phyloP scores from a whole-genome alignment of 257 asterid genomes.

The Linderniella brevidens region DNA sequence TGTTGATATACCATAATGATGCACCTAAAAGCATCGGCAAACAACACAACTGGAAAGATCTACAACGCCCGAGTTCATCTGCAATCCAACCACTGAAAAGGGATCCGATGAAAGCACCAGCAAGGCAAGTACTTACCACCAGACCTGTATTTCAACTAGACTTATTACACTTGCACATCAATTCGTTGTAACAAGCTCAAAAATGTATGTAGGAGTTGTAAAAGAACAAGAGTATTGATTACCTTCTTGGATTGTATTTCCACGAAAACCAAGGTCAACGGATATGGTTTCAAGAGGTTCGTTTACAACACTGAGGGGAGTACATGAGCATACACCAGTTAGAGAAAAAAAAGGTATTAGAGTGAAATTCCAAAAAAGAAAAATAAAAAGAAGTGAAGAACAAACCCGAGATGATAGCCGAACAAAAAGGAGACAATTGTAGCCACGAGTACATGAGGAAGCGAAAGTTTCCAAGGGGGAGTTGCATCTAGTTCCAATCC shows the following conservation, averaged over 20 bases:
- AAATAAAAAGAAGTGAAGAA: conserved; percentile 8
- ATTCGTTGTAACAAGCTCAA: not conserved
- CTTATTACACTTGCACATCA: not conserved
- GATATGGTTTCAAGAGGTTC: conserved; percentile 92
- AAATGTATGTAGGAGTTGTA: not conserved
- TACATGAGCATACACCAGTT: conserved; percentile 6
- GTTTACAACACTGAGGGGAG: conserved; percentile 58
- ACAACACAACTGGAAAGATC: conserved; percentile 73
- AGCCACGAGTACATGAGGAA: conserved; percentile 78
- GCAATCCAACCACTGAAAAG: conserved; percentile 79
- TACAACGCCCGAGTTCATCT: conserved; percentile 76
- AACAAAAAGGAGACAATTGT: conserved; percentile 61
- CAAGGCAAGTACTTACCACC: conserved; percentile 82
- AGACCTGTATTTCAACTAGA: conserved; percentile 31
- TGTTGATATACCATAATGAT: conserved; percentile 32
- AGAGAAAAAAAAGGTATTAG: not conserved
- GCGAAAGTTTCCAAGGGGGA: conserved; percentile 82
- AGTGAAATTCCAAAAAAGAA: conserved; percentile 3
- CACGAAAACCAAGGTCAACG: conserved; percentile 76
- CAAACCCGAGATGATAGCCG: conserved; percentile 97
- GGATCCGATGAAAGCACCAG: conserved; percentile 86
- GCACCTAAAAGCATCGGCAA: conserved; percentile 77
- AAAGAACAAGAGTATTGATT: not conserved
- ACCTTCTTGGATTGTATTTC: conserved; percentile 75
- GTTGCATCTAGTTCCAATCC: conserved; percentile 27